Evolutionary conservation across 768 basidiomycete species (phyloP).

Genomic region (Neoboletus subvelutipes): DNA sequence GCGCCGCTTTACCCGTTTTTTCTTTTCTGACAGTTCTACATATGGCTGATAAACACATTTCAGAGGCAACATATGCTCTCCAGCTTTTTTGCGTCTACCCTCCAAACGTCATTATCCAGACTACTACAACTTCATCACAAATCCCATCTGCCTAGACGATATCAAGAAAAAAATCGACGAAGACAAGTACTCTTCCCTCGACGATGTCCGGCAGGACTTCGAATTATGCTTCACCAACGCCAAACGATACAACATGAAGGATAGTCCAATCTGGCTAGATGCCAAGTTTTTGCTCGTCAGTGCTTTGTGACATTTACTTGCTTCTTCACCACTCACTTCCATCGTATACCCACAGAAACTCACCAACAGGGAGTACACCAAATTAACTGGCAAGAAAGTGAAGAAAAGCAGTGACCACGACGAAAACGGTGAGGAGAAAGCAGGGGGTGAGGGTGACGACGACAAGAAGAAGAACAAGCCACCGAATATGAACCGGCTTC

Average conservation of each 20-base stretch:
- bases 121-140: slow-evolving; percentile 78
- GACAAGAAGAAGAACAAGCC: slow-evolving; percentile 53
- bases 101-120: slow-evolving; percentile 77
- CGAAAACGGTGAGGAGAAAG: slow-evolving; percentile 40
- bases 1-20: slow-evolving; percentile 41
- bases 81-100: slow-evolving; percentile 68
- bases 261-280: slow-evolving; percentile 76
- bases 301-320: slow-evolving; percentile 8
- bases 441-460: slow-evolving; percentile 42
- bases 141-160: slow-evolving; percentile 85
- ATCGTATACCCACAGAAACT: slow-evolving; percentile 41
- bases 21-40: slow-evolving; percentile 41
- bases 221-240: slow-evolving; percentile 81
- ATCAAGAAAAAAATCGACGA: slow-evolving; percentile 78
- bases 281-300: slow-evolving; percentile 80
- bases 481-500: slow-evolving; percentile 62
- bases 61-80: slow-evolving; percentile 64
- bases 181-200: slow-evolving; percentile 57
- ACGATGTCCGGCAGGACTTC: slow-evolving; percentile 67
- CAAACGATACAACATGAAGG: slow-evolving; percentile 78
- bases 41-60: slow-evolving; percentile 29
- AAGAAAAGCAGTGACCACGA: slow-evolving; percentile 40
- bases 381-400: slow-evolving; percentile 42
- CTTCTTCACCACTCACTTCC: slow-evolving; percentile 2
- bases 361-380: slow-evolving; percentile 44